Base-by-base conservation (phyloP, 306 rosid species). In the Trifolium pratense region DNA sequence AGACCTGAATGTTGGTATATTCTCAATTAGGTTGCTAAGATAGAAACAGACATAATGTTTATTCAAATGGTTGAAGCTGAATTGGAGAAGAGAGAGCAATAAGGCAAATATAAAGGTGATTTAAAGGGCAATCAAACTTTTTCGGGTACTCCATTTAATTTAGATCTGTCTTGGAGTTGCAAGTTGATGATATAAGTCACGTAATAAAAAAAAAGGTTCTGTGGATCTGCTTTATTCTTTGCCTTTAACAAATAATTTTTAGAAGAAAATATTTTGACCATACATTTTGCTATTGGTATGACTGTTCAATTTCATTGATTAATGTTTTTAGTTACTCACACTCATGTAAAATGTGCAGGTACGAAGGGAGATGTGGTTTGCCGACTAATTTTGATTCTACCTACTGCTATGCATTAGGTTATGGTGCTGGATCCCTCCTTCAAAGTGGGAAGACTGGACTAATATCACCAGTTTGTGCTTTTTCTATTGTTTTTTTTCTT, bases 31-130 rank as follows among this genome's bases (percentile, higher is more conserved):
- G 99, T 95, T 73, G 99, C 99, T 68, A 95, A 82, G 82, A 95
- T 95, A 80, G 99, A 95, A 85, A 95, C 97, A 68, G 99, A 95
- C 87, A 95, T 91, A 84, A 95, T 95, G 99, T 87, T 95, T 58
- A 92, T 95, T 75, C 97, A 95, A 86, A 95, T 95, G 99, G 99
- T 85, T 82, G 97, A 95, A 79, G 84, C 92, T 25, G 99, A 95
- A 85, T 88, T 95, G 87, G 90, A 80, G 82, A 95, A 92, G 84
- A 90, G 91, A 85, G 88, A 78, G 87, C 86, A 86, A 66, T 93
- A 87, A 75, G 93, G 96, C 76, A 78, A 81, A 67, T 95, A 90
- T 70, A 74, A 75, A 45, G 82, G 76, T 15, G 57, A 52, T 95
- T 95, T 77, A 86, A 65, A 80, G 99, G 97, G 78, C 90, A 92